Base-by-base conservation (phyloP, 306 rosid genomes). In the Fragaria ananassa region DNA sequence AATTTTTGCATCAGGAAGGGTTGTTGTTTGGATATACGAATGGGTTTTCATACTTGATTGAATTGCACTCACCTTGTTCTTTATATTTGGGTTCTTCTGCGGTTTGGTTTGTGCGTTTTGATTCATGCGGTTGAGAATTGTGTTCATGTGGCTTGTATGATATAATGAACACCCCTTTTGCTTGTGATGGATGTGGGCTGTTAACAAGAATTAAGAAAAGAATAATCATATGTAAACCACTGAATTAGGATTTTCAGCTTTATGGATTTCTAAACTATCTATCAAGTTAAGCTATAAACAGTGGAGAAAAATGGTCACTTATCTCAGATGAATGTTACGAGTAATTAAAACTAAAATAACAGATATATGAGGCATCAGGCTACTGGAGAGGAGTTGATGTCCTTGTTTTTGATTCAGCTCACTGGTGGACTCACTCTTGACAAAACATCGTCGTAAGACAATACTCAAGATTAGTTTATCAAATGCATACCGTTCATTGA, bases 371-470 rank as follows among this genome's bases (percentile, higher is more conserved):
- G 62, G 21, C 12, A 56, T 56, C 27, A 23, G 25, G 65, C 34
- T 90, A 89, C 76, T 95, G 98, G 98, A 90, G 77, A 77, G 97
- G 97, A 72, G 98, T 71, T 71, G 96, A 95, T 71, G 34, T 95
- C 74, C 97, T 95, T 25, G 92, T 90, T 44, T 95, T 95, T 75
- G 98, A 92, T 87, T 95, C 98, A 61, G 98, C 98, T 27, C 97
- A 95, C 83, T 92, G 99, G 99, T 95, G 97, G 99, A 92, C 99
- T 88, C 99, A 95, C 82, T 90, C 96, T n/a, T 39, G 96, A 87
- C 74, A 76, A 85, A 83, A 65, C 83, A 53, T 83, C 89, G 77
- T 86, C 99, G 99, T 92, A 92, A 93, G 94, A 70, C 49, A 61
- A 58, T 25, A 71, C 79, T 81, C 74, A 56, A 49, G 64, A 10